Percentiles rank a stretch among this genome's conserved stretches.
These are phyloP conservation scores for Gymnopilus dilepis DNA, from an alignment of 768 basidiomycete species.

Conservation along the genomic window DNA sequence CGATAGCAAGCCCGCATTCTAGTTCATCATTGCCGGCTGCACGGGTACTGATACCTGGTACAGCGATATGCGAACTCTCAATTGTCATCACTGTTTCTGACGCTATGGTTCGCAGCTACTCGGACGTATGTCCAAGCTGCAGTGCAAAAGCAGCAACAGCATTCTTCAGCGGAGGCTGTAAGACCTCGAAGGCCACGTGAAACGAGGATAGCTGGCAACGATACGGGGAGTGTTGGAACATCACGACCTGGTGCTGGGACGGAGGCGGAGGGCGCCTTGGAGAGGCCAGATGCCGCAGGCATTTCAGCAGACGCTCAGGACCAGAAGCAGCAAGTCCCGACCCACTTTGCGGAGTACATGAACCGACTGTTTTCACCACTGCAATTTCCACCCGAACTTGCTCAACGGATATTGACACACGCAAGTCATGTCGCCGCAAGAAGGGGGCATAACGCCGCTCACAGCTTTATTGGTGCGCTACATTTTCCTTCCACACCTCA, in stretches of 20 bases:
- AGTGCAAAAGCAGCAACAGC: conserved; percentile 26
- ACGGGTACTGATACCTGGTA: conserved; percentile 22
- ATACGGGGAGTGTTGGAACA: not conserved
- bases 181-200: conserved; percentile 12
- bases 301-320: not conserved
- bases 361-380: conserved; percentile 67
- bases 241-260: not conserved
- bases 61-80: conserved; percentile 12
- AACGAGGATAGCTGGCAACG: not conserved
- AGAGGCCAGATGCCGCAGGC: too few relatives aligned
- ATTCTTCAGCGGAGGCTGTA: not conserved
- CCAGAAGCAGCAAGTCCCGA: not conserved
- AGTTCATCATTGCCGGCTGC: conserved; percentile 11
- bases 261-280: too few relatives aligned
- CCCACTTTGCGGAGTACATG: conserved; percentile 50
- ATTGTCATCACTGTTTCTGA: conserved; percentile 20
- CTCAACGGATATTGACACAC: conserved; percentile 78
- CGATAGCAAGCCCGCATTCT: conserved; percentile 6
- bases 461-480: conserved; percentile 73
- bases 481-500: not conserved
- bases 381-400: conserved; percentile 72
- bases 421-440: conserved; percentile 71
- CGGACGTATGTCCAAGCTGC: conserved; percentile 35
- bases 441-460: conserved; percentile 72
- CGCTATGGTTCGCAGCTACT: conserved; percentile 19